Percentiles rank a stretch among this genome's conserved stretches.
Conservation (phyloP, 805 yeast genomes). For the Candida easanensis region DNA sequence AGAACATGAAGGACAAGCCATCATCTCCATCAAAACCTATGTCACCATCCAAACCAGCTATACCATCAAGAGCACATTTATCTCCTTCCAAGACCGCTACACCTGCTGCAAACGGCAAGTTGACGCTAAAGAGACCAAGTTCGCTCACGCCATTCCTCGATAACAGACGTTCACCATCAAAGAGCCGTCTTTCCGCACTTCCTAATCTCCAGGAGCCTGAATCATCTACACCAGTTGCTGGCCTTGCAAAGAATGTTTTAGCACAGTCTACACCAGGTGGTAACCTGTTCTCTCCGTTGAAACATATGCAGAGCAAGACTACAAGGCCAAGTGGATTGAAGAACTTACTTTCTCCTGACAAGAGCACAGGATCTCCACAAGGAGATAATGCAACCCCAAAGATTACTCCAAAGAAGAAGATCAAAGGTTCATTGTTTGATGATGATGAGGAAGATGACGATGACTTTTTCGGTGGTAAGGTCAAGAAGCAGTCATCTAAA, state of each 20-base stretch:
- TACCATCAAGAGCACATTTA: conserved; percentile 2
- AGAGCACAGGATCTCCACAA: not conserved
- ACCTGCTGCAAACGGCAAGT: conserved; percentile 1
- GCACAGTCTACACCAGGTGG: conserved; percentile 29
- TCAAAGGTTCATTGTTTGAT: conserved; percentile 25
- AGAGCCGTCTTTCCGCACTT: not conserved
- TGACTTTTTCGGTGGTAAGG: conserved; percentile 22
- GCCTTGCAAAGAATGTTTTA: conserved; percentile 10
- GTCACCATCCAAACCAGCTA: not conserved
- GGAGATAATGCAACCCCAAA: not conserved
- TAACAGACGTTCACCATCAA: conserved; percentile 14
- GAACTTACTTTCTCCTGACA: conserved; percentile 22
- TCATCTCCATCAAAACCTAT: conserved; percentile 9
- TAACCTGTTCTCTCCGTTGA: conserved; percentile 23
- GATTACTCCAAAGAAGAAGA: conserved; percentile 10
- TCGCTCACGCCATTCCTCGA: conserved; percentile 26
- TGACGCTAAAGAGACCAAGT: conserved; percentile 13
- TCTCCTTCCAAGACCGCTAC: conserved; percentile 20
- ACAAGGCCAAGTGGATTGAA: conserved; percentile 24
- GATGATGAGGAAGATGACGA: conserved; percentile 30
- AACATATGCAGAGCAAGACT: conserved; percentile 12
- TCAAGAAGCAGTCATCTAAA: conserved; percentile 13
- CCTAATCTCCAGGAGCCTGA: not conserved
- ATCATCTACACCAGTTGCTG: conserved; percentile 16
- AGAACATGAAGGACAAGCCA: conserved; percentile 23